Conservation (phyloP, 441 rosid species). For the Geranium incanum region DNA sequence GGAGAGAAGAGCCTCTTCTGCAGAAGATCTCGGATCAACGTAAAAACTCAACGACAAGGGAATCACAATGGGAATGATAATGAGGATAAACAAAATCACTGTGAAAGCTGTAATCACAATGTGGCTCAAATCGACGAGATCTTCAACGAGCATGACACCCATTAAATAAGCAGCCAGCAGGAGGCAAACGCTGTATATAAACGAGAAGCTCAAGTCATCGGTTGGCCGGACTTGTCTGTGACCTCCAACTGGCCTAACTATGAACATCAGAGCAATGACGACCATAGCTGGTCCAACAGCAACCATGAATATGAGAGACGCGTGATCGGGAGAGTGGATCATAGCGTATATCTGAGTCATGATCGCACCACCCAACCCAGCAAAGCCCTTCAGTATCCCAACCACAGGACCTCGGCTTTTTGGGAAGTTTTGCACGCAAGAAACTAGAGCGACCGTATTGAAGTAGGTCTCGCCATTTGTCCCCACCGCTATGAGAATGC, state of each 20-base stretch:
- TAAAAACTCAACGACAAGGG: constrained; percentile 52
- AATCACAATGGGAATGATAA: constrained; percentile 55
- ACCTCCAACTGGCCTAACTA: constrained; percentile 87
- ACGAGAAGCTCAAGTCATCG: constrained; percentile 55
- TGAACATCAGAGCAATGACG: constrained; percentile 60
- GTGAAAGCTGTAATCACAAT: constrained; percentile 40
- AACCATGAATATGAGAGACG: constrained; percentile 84
- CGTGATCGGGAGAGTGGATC: constrained; percentile 65
- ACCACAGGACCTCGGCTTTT: constrained; percentile 94
- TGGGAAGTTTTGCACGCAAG: constrained; percentile 92
- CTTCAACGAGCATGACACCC: constrained; percentile 83
- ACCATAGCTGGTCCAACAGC: constrained; percentile 91
- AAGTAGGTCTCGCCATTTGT: constrained; percentile 94
- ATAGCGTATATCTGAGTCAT: constrained; percentile 73
- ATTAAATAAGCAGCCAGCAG: constrained; percentile 74
- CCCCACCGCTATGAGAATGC: constrained; percentile 73
- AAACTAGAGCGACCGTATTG: constrained; percentile 82
- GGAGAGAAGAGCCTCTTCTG: constrained; percentile 55
- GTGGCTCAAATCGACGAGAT: constrained; percentile 50
- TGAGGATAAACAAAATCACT: constrained; percentile 45
- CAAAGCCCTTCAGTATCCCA: constrained; percentile 91
- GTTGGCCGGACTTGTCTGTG: constrained; percentile 67
- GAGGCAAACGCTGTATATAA: constrained; percentile 70
- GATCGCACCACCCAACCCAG: constrained; percentile 95
- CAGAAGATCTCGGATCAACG: constrained; percentile 32